Percentiles rank a stretch among this genome's conserved stretches.
phyloP scores from a whole-genome alignment of 495 filamentous ascomycete genomes.

The Coniosporium apollinis region DNA sequence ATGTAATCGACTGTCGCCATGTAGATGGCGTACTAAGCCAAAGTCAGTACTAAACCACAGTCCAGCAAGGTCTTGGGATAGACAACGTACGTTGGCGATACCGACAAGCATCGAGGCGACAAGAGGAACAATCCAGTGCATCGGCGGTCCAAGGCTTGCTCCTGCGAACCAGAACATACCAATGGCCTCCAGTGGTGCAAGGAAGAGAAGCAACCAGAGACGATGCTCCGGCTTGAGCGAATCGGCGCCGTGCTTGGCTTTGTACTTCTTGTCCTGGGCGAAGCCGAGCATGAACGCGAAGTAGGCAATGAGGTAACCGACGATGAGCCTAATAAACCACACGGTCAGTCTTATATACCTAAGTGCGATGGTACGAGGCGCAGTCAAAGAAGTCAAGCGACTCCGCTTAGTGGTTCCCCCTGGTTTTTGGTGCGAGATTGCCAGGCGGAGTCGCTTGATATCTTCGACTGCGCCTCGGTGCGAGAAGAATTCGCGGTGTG shows the following conservation, averaged over 20 bases:
- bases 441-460: too few species aligned
- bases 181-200: constrained; percentile 47
- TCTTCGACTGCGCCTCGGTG: too few species aligned
- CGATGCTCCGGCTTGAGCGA: constrained; percentile 42
- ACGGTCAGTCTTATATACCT: too few species aligned
- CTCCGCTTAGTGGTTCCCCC: too few species aligned
- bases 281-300: constrained; percentile 47
- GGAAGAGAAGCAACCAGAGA: constrained; percentile 39
- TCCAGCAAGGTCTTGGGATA: not conserved
- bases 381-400: too few species aligned
- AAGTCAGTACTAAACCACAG: not conserved
- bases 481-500: too few species aligned
- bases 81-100: constrained; percentile 35
- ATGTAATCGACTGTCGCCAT: constrained; percentile 79
- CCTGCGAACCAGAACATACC: constrained; percentile 56
- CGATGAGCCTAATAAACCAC: constrained; percentile 31
- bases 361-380: too few species aligned
- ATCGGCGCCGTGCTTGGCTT: constrained; percentile 37
- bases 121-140: constrained; percentile 51
- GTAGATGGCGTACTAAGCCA: constrained; percentile 50
- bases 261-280: constrained; percentile 36
- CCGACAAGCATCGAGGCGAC: constrained; percentile 47
- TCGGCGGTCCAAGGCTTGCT: constrained; percentile 38
- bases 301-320: constrained; percentile 52
- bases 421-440: too few species aligned